Base-by-base conservation (phyloP, 257 asterid species). In the Solanum habrochaites region DNA sequence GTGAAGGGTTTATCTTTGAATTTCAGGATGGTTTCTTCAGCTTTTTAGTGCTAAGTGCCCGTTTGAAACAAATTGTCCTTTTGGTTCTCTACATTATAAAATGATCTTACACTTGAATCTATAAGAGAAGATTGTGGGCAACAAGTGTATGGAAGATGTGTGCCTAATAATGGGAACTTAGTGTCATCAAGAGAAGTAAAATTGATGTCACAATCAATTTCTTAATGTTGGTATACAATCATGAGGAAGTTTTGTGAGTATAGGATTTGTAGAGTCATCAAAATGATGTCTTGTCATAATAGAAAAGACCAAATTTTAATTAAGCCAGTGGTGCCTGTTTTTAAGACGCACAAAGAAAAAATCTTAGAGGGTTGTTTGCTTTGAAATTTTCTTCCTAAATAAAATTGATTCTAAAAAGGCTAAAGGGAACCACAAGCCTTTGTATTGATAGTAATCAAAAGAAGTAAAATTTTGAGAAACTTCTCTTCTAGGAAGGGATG, bases 361-460 rank as follows among this genome's bases (percentile, higher is more conserved):
- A 67, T 67, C 13, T 29, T 29, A 14, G 39, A 67, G 2, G 74
- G 74, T 29, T 67, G 74, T n/a, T n/a, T n/a, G n/a, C n/a, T 67
- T 67, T 31, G 74, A 67, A 67, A 14, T 85, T 47, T 70, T 85
- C 32, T 69, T 85, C 70, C n/a, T 35, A 15, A 0, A 85, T 8
- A 85, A 13, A 35, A 35, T 35, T 12, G 42, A 35, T 85, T 69
- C 67, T 8, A 85, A 71, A 60, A 45, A 15, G 9, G 3, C 8
- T 15, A 73, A 11, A 85, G 67, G 37, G 45, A 42, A 85, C 87
- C 87, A 85, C 43, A 85, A 85, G 49, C 87, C 87, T 75, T 86
- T 67, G 21, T 67, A 67, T 67, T 27, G 74, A 1, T 67, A 67
- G 74, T 27, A 37, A 67, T 67, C 39, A 67, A 13, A 13, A 27